Evolutionary conservation across 768 basidiomycete genomes (phyloP).

Genomic region (Filobasidium floriforme): DNA sequence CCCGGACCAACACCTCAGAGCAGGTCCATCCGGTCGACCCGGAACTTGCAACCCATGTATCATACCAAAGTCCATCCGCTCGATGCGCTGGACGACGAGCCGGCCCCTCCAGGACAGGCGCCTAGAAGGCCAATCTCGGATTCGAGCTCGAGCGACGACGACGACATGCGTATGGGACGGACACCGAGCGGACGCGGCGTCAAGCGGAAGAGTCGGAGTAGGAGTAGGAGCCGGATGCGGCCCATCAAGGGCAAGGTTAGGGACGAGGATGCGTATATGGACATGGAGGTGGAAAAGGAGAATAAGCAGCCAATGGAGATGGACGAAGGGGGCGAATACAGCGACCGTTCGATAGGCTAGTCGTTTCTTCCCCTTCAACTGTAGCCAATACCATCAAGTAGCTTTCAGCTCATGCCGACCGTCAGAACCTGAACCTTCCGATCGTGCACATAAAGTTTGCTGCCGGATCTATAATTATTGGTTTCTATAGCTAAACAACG

Average conservation of each 20-base stretch:
- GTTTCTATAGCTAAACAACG: background rate
- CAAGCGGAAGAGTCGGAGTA: background rate
- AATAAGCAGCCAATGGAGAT: background rate
- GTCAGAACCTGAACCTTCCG: too few relatives aligned
- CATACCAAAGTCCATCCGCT: background rate
- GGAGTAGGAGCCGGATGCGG: background rate
- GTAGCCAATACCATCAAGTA: too few relatives aligned
- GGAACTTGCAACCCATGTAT: slow-evolving; percentile 1
- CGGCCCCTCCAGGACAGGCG: background rate
- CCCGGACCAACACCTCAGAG: background rate
- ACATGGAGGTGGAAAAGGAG: background rate
- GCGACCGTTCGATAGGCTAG: background rate
- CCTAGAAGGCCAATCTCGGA: background rate
- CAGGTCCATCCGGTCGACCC: background rate
- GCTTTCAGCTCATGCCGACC: too few relatives aligned
- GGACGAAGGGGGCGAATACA: slow-evolving; percentile 1
- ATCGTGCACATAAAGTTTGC: background rate
- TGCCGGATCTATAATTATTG: background rate
- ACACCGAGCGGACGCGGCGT: background rate
- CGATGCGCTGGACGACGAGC: background rate
- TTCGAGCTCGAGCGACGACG: background rate
- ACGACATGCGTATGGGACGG: background rate
- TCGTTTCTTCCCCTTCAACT: too few relatives aligned
- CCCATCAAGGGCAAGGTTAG: background rate
- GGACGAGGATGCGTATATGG: background rate